Evolutionary conservation across 2,329 filamentous ascomycete species (phyloP).

Genomic region (Coniochaeta sp.): DNA sequence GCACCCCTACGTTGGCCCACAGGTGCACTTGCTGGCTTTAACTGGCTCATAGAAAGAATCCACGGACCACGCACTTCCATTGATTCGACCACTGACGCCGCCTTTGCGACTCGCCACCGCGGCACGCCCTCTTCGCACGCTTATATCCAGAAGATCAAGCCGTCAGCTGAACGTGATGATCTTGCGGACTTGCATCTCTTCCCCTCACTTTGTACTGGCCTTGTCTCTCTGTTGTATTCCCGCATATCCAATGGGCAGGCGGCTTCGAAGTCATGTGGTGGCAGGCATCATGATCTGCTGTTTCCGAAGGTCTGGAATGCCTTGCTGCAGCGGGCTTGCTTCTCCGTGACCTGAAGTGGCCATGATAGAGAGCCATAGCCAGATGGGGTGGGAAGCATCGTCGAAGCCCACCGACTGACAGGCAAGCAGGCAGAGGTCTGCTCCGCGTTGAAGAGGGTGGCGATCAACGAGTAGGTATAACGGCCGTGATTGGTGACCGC

Average conservation of each 20-base stretch:
- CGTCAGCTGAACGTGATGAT: background rate
- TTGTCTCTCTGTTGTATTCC: background rate
- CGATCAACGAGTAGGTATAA: background rate
- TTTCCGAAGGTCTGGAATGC: background rate
- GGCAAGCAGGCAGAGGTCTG: too few species aligned
- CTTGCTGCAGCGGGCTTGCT: background rate
- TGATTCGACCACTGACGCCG: background rate
- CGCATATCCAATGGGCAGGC: background rate
- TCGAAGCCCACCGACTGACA: too few species aligned
- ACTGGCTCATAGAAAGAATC: background rate
- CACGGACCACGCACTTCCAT: background rate
- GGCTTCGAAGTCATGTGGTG: background rate
- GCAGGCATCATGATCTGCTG: background rate
- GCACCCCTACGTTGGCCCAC: background rate
- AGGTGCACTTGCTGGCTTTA: background rate
- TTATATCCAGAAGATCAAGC: background rate
- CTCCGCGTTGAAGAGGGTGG: too few species aligned
- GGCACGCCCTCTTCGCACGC: background rate
- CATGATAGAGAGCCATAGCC: background rate
- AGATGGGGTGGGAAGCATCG: background rate
- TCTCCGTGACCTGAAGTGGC: background rate
- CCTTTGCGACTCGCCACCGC: background rate
- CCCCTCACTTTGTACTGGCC: background rate
- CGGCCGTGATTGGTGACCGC: background rate
- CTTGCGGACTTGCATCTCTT: background rate